These are phyloP conservation scores for Adenanthera pavonina DNA, from an alignment of 306 rosid genomes.

Conservation along the genomic window DNA sequence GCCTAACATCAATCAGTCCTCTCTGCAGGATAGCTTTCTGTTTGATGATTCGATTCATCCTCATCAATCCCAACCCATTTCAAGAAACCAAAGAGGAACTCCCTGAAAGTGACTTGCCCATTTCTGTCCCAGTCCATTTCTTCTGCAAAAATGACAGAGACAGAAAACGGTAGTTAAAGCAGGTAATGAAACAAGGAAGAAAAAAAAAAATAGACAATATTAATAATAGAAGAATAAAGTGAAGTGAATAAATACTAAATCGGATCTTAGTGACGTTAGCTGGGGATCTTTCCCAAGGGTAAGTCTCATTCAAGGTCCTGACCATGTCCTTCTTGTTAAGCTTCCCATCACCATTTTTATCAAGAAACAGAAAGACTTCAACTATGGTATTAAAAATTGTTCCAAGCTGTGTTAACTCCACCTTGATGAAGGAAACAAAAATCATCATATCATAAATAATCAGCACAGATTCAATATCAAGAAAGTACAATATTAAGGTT, in stretches of 20 bases:
- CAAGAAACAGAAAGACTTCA: slow-evolving; percentile 77
- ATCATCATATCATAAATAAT: not conserved
- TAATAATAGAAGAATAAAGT: slow-evolving; percentile 24
- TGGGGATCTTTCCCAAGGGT: slow-evolving; percentile 78
- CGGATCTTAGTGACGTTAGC: slow-evolving; percentile 60
- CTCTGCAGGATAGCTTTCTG: slow-evolving; percentile 28
- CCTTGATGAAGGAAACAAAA: slow-evolving; percentile 58
- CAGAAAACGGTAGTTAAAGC: slow-evolving; percentile 14
- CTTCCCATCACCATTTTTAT: slow-evolving; percentile 81
- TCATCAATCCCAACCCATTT: slow-evolving; percentile 83
- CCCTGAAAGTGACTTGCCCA: slow-evolving; percentile 79
- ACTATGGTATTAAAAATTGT: slow-evolving; percentile 69
- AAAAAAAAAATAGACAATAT: slow-evolving; percentile 11
- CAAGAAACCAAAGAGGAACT: slow-evolving; percentile 84
- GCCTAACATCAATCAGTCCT: slow-evolving; percentile 28
- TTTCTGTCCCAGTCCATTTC: slow-evolving; percentile 93
- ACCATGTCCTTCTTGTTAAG: slow-evolving; percentile 77
- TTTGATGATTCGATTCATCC: slow-evolving; percentile 55
- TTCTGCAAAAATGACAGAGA: slow-evolving; percentile 46
- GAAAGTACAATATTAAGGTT: slow-evolving; percentile 30
- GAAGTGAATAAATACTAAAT: slow-evolving; percentile 63
- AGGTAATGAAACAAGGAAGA: not conserved
- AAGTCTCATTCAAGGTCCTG: slow-evolving; percentile 68
- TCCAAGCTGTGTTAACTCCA: slow-evolving; percentile 65
- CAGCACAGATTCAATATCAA: slow-evolving; percentile 35